phyloP scores from a whole-genome alignment of 2,329 filamentous ascomycete genomes.

The Hymenotorrendiella dingleyae region DNA sequence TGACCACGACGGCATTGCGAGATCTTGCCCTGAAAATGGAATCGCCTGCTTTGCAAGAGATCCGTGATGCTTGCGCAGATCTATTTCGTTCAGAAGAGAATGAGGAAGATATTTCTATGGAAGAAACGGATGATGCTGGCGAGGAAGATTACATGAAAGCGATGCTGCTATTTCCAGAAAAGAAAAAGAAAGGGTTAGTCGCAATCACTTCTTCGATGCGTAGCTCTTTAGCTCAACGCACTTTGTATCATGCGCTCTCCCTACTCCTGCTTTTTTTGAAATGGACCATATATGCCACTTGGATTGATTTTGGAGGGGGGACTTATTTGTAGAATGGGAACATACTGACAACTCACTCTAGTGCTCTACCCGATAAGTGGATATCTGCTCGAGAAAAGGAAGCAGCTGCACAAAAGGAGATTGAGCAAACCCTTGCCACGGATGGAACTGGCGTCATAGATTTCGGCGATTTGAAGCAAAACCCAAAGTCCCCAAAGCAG shows the following conservation, averaged over 20 bases:
- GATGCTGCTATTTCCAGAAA: background rate
- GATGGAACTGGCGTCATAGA: constrained; percentile 21
- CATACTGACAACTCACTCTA: no score
- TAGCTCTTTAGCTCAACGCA: no score
- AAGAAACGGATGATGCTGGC: constrained; percentile 23
- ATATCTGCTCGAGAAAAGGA: constrained; percentile 21
- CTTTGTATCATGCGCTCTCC: no score
- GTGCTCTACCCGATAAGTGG: constrained; percentile 24
- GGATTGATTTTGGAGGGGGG: no score
- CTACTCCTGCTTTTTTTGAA: no score
- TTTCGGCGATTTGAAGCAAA: constrained; percentile 33
- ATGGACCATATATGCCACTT: no score
- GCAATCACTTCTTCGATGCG: no score
- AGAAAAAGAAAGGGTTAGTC: constrained; percentile 10
- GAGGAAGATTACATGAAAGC: background rate
- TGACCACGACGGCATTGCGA: constrained; percentile 38
- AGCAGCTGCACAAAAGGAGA: constrained; percentile 18
- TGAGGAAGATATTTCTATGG: constrained; percentile 31
- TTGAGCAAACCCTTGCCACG: constrained; percentile 2
- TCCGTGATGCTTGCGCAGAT: constrained; percentile 46
- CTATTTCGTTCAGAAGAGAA: constrained; percentile 36
- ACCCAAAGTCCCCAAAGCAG: constrained; percentile 33
- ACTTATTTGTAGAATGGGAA: no score
- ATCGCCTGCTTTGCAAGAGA: constrained; percentile 41
- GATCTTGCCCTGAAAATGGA: constrained; percentile 44